Conservation (phyloP, 441 rosid genomes). For the Iberis amara region DNA sequence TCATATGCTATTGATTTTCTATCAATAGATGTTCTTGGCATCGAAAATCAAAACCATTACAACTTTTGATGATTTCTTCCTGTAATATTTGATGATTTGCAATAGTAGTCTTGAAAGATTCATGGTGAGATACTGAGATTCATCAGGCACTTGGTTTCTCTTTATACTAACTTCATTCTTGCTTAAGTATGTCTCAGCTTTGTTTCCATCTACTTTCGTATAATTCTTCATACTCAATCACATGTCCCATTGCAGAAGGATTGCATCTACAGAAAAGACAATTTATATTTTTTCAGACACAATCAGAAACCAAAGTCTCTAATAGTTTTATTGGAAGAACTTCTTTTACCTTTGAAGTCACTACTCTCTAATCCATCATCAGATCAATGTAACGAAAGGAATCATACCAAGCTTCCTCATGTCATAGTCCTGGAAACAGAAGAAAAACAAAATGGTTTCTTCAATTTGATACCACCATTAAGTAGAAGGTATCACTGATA, state of each 20-base stretch:
- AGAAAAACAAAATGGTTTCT: background rate
- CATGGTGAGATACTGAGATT: slow-evolving; percentile 36
- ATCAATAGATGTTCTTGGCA: slow-evolving; percentile 58
- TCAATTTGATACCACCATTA: too few relatives aligned
- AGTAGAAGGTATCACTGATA: too few relatives aligned
- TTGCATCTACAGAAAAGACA: slow-evolving; percentile 37
- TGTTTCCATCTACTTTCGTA: slow-evolving; percentile 58
- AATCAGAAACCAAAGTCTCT: slow-evolving; percentile 14
- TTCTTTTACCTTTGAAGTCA: slow-evolving; percentile 46
- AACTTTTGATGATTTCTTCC: slow-evolving; percentile 55
- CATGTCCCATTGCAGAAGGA: slow-evolving; percentile 41
- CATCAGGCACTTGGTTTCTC: slow-evolving; percentile 45
- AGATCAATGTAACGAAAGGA: slow-evolving; percentile 72
- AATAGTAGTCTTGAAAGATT: slow-evolving; percentile 33
- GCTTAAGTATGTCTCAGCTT: slow-evolving; percentile 32
- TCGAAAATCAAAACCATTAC: slow-evolving; percentile 61
- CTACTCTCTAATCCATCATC: slow-evolving; percentile 71
- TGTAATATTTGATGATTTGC: slow-evolving; percentile 46
- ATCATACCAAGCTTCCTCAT: slow-evolving; percentile 83
- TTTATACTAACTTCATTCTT: slow-evolving; percentile 35
- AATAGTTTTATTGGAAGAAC: background rate
- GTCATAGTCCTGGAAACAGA: slow-evolving; percentile 45
- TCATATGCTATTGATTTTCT: slow-evolving; percentile 33
- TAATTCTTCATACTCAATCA: slow-evolving; percentile 57
- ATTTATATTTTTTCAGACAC: background rate